These are phyloP conservation scores for Aureobasidium uvarum DNA, from an alignment of 2,329 filamentous ascomycete species.

Conservation along the genomic window DNA sequence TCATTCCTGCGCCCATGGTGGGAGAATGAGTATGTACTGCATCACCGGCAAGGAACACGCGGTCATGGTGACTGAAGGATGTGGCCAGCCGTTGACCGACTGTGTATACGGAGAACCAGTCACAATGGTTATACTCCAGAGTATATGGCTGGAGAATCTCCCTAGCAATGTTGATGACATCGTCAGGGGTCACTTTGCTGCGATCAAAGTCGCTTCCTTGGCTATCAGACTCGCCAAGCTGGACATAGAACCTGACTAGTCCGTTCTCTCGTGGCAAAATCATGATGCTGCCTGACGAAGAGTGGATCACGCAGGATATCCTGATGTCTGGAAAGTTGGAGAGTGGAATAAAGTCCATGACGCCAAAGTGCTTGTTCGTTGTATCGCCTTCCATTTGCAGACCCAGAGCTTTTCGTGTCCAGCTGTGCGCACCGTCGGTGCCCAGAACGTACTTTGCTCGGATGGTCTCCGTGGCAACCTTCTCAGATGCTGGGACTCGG, in stretches of 20 bases:
- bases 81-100: constrained; percentile 51
- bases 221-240: constrained; percentile 35
- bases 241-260: constrained; percentile 40
- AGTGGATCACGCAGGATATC: constrained; percentile 75
- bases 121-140: constrained; percentile 47
- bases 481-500: background rate
- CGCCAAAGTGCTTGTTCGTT: constrained; percentile 35
- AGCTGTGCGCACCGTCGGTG: constrained; percentile 31
- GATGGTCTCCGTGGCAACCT: constrained; percentile 14
- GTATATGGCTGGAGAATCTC: constrained; percentile 48
- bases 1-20: constrained; percentile 52
- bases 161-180: background rate
- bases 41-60: constrained; percentile 53
- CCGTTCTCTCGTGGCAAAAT: constrained; percentile 60
- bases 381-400: constrained; percentile 33
- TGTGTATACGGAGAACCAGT: constrained; percentile 54
- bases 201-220: constrained; percentile 3
- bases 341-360: constrained; percentile 34
- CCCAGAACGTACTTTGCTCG: constrained; percentile 31
- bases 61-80: constrained; percentile 45
- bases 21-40: constrained; percentile 36
- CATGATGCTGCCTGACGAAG: constrained; percentile 66
- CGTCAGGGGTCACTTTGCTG: constrained; percentile 55
- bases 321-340: constrained; percentile 62
- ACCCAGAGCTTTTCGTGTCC: constrained; percentile 31